Percentiles rank a stretch among this genome's conserved stretches.
phyloP scores from a whole-genome alignment of 768 basidiomycete species.

The Nidularia sp. region DNA sequence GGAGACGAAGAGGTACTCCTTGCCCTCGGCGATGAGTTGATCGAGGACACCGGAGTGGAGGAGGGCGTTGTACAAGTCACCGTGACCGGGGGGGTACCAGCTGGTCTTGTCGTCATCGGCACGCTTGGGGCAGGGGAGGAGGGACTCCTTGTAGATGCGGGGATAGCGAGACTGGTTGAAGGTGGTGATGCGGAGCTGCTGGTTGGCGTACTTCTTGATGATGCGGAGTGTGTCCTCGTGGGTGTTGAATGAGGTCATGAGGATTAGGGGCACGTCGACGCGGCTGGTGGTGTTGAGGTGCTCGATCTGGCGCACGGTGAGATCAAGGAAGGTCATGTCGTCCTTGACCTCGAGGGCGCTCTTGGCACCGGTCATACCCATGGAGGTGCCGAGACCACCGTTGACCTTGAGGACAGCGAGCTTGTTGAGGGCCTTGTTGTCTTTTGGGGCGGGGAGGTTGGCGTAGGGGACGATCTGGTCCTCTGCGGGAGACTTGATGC shows the following conservation, averaged over 20 bases:
- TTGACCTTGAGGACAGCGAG: slow-evolving; percentile 95
- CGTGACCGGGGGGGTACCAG: slow-evolving; percentile 98
- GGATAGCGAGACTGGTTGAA: slow-evolving; percentile 96
- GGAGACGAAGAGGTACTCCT: slow-evolving; percentile 96
- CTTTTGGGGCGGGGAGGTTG: slow-evolving; percentile 53
- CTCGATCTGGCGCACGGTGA: slow-evolving; percentile 92
- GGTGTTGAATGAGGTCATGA: slow-evolving; percentile 99
- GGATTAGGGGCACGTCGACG: slow-evolving; percentile 92
- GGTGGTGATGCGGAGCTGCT: slow-evolving; percentile 87
- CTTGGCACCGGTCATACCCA: slow-evolving; percentile 89
- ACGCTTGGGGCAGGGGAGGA: slow-evolving; percentile 77
- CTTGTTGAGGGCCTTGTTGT: slow-evolving; percentile 77
- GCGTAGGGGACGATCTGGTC: slow-evolving; percentile 87
- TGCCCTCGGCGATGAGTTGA: slow-evolving; percentile 84
- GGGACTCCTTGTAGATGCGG: slow-evolving; percentile 84
- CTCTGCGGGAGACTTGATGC: slow-evolving; percentile 80
- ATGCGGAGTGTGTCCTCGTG: slow-evolving; percentile 94
- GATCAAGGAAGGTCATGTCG: slow-evolving; percentile 96
- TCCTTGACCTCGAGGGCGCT: slow-evolving; percentile 94
- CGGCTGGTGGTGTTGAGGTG: slow-evolving; percentile 83
- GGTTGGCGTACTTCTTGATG: slow-evolving; percentile 95
- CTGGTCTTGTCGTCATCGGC: slow-evolving; percentile 81
- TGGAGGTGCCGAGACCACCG: slow-evolving; percentile 88
- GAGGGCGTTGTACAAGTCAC: slow-evolving; percentile 92
- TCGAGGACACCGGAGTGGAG: slow-evolving; percentile 88